Conservation (phyloP, 2,329 filamentous ascomycete genomes). For the Colletotrichum sp. region DNA sequence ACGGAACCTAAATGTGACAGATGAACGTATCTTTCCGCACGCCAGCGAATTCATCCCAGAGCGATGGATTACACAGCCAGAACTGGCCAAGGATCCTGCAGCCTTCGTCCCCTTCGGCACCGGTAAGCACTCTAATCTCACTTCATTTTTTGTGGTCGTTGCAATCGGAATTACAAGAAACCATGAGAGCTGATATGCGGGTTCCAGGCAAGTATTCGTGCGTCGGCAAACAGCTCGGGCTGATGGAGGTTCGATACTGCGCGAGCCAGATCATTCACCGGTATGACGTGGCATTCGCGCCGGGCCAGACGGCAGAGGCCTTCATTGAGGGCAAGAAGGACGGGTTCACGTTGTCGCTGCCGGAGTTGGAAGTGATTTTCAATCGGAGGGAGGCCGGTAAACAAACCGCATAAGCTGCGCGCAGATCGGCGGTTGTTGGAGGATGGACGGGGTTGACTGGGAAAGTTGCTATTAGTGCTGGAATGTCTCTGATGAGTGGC, state of each 20-base stretch:
- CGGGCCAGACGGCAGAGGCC: not conserved
- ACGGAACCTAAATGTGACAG: not conserved
- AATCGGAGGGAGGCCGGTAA: constrained; percentile 1
- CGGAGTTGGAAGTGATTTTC: constrained; percentile 19
- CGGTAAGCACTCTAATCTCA: constrained; percentile 22
- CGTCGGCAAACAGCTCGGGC: constrained; percentile 38
- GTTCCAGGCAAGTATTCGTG: constrained; percentile 35
- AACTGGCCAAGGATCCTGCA: constrained; percentile 25
- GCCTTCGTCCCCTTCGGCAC: constrained; percentile 31
- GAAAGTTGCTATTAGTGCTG: not conserved
- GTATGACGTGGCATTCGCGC: constrained; percentile 15
- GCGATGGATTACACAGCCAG: constrained; percentile 23
- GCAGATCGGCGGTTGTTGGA: not conserved
- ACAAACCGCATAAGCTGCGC: not conserved
- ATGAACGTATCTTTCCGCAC: constrained; percentile 22
- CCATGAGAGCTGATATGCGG: not conserved
- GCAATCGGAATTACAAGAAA: not conserved
- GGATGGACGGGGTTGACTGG: not conserved
- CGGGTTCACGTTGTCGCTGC: constrained; percentile 16
- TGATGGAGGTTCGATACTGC: constrained; percentile 34
- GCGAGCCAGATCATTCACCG: constrained; percentile 17
- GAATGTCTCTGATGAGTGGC: not conserved
- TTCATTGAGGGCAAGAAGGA: constrained; percentile 14
- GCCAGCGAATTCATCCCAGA: constrained; percentile 30
- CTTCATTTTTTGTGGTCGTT: not conserved